Conservation (phyloP, 768 basidiomycete species). For the Lanmaoa pseudosensibilis region DNA sequence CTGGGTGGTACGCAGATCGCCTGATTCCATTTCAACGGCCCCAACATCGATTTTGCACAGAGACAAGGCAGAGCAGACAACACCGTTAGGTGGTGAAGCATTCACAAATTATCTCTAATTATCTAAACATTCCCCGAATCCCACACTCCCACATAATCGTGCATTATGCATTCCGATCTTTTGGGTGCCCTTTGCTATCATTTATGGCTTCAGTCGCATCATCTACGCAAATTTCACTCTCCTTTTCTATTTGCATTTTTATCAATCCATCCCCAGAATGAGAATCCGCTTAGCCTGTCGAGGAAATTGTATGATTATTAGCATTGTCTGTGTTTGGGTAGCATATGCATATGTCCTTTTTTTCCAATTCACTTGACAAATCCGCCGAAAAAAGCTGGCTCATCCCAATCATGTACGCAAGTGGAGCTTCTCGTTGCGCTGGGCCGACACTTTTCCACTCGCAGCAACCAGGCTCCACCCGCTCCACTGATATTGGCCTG, state of each 20-base stretch:
- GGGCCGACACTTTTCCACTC: too few relatives aligned
- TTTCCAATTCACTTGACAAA: constrained; percentile 3
- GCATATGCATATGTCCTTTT: background rate
- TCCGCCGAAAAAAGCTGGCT: too few relatives aligned
- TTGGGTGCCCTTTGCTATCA: background rate
- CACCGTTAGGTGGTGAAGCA: constrained; percentile 8
- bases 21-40: background rate
- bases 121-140: background rate
- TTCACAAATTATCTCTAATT: background rate
- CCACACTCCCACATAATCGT: background rate
- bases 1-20: constrained; percentile 4
- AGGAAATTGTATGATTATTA: constrained; percentile 3
- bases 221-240: background rate
- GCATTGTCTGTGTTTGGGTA: background rate
- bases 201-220: constrained; percentile 2
- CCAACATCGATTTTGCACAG: background rate
- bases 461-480: too few relatives aligned
- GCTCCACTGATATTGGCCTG: too few relatives aligned
- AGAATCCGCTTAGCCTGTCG: background rate
- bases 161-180: background rate
- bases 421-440: too few relatives aligned
- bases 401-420: too few relatives aligned
- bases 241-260: background rate
- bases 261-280: background rate
- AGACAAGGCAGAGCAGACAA: constrained; percentile 3